Evolutionary conservation across 2,329 filamentous ascomycete genomes (phyloP).

Genomic region (Cordyceps militaris): DNA sequence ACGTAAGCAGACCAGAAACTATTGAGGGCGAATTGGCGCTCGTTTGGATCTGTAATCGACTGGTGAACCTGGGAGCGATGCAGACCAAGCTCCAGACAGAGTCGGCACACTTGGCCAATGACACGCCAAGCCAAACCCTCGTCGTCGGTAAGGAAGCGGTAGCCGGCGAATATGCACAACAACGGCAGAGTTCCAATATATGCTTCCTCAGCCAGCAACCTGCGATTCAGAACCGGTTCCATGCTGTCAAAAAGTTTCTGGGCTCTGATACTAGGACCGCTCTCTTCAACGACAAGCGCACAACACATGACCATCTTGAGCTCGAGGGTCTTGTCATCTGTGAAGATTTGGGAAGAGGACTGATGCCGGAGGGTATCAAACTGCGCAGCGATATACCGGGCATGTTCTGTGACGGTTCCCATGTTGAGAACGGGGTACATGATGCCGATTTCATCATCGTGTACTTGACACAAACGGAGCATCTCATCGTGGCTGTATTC

Average conservation of each 20-base stretch:
- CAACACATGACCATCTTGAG: constrained; percentile 81
- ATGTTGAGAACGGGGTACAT: constrained; percentile 88
- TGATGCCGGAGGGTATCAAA: constrained; percentile 48
- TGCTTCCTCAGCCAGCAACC: constrained; percentile 48
- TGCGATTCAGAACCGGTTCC: constrained; percentile 61
- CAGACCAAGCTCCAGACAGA: constrained; percentile 77
- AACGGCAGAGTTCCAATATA: constrained; percentile 43
- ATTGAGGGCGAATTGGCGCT: constrained; percentile 59
- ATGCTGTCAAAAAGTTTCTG: constrained; percentile 69
- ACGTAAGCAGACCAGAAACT: constrained; percentile 86
- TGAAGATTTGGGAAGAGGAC: constrained; percentile 31
- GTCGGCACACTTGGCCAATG: constrained; percentile 72
- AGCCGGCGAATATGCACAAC: constrained; percentile 50
- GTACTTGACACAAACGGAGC: constrained; percentile 66
- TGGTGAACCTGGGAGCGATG: constrained; percentile 69
- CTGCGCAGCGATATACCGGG: constrained; percentile 62
- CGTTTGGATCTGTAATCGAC: constrained; percentile 60
- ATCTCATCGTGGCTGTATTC: constrained; percentile 72
- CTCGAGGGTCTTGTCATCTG: constrained; percentile 53
- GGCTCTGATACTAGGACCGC: constrained; percentile 70
- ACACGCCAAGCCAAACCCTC: constrained; percentile 81
- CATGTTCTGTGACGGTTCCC: constrained; percentile 61
- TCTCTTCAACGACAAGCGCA: constrained; percentile 68
- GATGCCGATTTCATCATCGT: constrained; percentile 83
- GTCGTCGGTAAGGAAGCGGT: constrained; percentile 79